Conservation (phyloP, 1,284 basidiomycete genomes). For the Papiliotrema fonsecae region DNA sequence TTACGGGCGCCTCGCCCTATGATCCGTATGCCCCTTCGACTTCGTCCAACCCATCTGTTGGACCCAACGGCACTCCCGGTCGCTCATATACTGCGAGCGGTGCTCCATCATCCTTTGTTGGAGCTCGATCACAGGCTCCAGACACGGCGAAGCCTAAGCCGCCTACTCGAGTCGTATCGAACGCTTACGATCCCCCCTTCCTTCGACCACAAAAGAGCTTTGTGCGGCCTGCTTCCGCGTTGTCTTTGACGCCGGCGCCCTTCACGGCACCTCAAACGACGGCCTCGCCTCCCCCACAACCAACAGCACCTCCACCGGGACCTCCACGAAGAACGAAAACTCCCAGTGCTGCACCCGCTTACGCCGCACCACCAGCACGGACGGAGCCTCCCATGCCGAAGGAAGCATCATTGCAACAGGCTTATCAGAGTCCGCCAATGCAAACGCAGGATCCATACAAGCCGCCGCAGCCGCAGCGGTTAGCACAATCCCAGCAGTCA, state of each 20-base stretch:
- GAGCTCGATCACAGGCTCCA: background rate
- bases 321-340: constrained; percentile 2
- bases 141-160: constrained; percentile 19
- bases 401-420: too few relatives aligned
- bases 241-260: constrained; percentile 5
- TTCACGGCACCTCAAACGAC: constrained; percentile 6
- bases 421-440: constrained; percentile 4
- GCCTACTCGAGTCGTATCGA: constrained; percentile 35
- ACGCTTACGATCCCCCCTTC: constrained; percentile 45
- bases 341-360: constrained; percentile 8
- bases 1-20: too few relatives aligned
- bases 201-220: constrained; percentile 35
- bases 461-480: too few relatives aligned
- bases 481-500: too few relatives aligned
- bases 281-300: background rate
- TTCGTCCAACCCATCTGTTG: background rate
- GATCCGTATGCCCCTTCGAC: constrained; percentile 12
- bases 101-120: constrained; percentile 9
- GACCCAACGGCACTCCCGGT: background rate
- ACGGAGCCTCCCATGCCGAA: too few relatives aligned
- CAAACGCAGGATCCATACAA: too few relatives aligned
- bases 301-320: constrained; percentile 5
- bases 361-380: background rate
- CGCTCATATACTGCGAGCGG: constrained; percentile 4
- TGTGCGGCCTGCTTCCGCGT: constrained; percentile 20